Evolutionary conservation across 176 grass and related monocot species (phyloP).

Genomic region (Melocanna baccifera): DNA sequence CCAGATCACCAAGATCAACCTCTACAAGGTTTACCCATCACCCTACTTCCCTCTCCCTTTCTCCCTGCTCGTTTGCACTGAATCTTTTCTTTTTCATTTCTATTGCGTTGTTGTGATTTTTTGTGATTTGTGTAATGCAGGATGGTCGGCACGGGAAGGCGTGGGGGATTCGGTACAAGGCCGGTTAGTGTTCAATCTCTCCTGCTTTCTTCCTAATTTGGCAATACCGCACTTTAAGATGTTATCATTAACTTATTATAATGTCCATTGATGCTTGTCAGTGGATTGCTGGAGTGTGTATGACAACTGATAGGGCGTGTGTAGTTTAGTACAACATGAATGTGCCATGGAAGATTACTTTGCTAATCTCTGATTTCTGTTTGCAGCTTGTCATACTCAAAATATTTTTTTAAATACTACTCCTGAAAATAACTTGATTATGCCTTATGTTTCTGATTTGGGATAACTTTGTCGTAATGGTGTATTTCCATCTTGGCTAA

Average conservation of each 20-base stretch:
- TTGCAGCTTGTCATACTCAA: not conserved
- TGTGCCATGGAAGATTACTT: not conserved
- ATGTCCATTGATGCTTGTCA: not conserved
- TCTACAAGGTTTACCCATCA: constrained; percentile 65
- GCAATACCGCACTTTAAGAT: not conserved
- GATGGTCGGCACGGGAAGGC: constrained; percentile 91
- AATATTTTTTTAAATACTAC: not conserved
- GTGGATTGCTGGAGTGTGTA: not conserved
- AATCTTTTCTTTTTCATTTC: not conserved
- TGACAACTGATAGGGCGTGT: not conserved
- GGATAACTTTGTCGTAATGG: not conserved
- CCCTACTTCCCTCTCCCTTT: not conserved
- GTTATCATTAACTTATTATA: not conserved
- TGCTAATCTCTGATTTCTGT: not conserved
- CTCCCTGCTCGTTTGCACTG: not conserved
- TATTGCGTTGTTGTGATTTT: not conserved
- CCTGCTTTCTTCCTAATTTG: not conserved
- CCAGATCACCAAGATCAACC: constrained; percentile 89
- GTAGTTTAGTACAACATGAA: not conserved
- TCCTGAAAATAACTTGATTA: not conserved
- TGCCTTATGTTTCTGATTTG: not conserved
- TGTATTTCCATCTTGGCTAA: not conserved
- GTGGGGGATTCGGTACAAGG: constrained; percentile 86
- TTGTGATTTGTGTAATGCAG: constrained; percentile 24
- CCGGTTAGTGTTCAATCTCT: constrained; percentile 41